Percentiles rank a stretch among this genome's conserved stretches.
phyloP scores from a whole-genome alignment of 106 monocot genomes.

The Posidonia australis region DNA sequence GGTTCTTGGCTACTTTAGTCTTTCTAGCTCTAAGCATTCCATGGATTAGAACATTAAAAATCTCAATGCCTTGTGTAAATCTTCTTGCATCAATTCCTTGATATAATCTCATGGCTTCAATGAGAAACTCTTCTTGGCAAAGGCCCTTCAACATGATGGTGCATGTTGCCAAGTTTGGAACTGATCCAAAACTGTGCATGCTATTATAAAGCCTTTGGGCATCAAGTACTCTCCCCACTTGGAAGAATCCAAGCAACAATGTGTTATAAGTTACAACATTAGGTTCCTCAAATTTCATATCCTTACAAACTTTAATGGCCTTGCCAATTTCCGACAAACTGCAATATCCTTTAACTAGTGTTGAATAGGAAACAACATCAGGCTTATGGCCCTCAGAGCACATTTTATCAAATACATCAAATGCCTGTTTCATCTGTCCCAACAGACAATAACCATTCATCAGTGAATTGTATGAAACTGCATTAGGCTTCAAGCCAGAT shows the following conservation, averaged over 20 bases:
- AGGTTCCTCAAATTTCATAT: conserved; percentile 16
- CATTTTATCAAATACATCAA: conserved; percentile 18
- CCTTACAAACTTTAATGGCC: conserved; percentile 8
- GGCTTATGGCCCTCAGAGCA: conserved; percentile 3
- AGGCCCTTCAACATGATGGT: conserved; percentile 10
- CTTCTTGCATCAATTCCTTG: conserved; percentile 1
- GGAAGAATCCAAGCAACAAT: conserved; percentile 8
- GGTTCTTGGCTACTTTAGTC: conserved; percentile 1
- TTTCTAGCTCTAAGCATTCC: conserved; percentile 12
- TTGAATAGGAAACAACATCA: conserved; percentile 9
- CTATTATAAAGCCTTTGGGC: background rate
- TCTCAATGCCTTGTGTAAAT: conserved; percentile 6
- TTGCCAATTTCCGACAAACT: conserved; percentile 3
- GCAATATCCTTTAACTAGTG: conserved; percentile 11
- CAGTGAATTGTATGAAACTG: conserved; percentile 6
- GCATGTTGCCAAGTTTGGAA: background rate
- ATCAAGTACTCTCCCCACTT: background rate
- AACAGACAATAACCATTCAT: background rate
- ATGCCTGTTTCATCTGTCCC: conserved; percentile 10
- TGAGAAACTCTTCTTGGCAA: background rate
- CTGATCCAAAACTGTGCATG: background rate
- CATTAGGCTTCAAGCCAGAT: background rate
- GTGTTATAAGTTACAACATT: conserved; percentile 10
- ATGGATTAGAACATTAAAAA: conserved; percentile 15
- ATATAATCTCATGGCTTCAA: conserved; percentile 7